Evolutionary conservation across 768 basidiomycete species (phyloP).

Genomic region (Russula lepida): DNA sequence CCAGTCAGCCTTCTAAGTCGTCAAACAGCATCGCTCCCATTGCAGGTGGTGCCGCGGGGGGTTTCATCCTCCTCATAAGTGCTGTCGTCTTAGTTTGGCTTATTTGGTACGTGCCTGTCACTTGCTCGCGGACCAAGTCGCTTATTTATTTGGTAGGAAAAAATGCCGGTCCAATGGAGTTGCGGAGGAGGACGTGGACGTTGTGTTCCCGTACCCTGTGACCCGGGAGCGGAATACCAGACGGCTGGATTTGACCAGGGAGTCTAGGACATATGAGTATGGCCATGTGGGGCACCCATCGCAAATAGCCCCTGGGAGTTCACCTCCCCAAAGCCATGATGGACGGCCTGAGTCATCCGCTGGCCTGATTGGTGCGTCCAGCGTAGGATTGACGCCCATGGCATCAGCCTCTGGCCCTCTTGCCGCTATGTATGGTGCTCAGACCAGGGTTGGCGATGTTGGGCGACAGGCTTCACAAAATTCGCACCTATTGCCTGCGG

Average conservation of each 20-base stretch:
- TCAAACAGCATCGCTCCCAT: constrained; percentile 9
- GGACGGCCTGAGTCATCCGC: constrained; percentile 5
- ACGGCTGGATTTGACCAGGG: constrained; percentile 9
- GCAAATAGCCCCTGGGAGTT: constrained; percentile 1
- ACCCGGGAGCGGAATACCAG: constrained; percentile 13
- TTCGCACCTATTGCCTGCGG: constrained; percentile 5
- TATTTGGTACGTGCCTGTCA: constrained; percentile 10
- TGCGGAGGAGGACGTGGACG: constrained; percentile 15
- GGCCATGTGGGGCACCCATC: constrained; percentile 16
- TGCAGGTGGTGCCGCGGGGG: constrained; percentile 14
- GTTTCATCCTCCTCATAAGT: constrained; percentile 10
- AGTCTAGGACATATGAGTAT: constrained; percentile 19
- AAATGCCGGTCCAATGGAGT: not conserved
- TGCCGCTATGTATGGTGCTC: not conserved
- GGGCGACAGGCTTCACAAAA: not conserved
- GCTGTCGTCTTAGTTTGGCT: constrained; percentile 11
- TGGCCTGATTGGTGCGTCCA: constrained; percentile 1
- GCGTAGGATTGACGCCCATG: not conserved
- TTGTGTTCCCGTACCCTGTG: constrained; percentile 18
- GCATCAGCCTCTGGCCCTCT: not conserved
- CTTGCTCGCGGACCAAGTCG: not conserved
- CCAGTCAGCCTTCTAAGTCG: not conserved
- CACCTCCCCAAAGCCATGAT: constrained; percentile 1
- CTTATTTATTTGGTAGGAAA: constrained; percentile 4
- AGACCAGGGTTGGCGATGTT: not conserved